Base-by-base conservation (phyloP, 768 basidiomycete genomes). In the Coprinellus micaceus region DNA sequence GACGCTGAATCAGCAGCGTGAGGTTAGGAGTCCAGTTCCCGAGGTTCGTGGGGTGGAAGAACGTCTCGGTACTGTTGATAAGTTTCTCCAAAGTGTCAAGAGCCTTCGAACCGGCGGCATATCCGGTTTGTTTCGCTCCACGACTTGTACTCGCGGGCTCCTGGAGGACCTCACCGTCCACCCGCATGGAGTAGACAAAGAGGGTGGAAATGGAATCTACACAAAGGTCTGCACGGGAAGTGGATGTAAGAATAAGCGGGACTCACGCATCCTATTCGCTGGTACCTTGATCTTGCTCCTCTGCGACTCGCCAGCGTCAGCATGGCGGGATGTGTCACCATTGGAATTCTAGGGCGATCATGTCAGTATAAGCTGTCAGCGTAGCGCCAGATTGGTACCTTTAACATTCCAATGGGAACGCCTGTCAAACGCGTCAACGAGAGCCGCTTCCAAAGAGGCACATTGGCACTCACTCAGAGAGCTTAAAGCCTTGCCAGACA, bases 11-110 rank as follows among this genome's bases (percentile, higher is more conserved):
- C 69, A 94, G 91, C 9, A 75, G 76, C 1, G 84, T 85, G 48
- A 88, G 72, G 85, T 88, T 48, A 53, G 81, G 67, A 3, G 91
- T 88, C 91, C 94, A 97, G 28, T 79, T 74, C 3, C 95, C 95
- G 28, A 86, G 85, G 66, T 97, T 97, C 3, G 91, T 91, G 1
- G 96, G 96, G 69, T 98, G 96, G 73, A 98, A 98, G 76, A 89
- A 96, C 0, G 88, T 85, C 66, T 98, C 96, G 5, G 89, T 91
- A 63, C 91, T 94, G 13, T 91, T 95, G 58, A 98, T 83, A 40
- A 98, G 73, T 61, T 86, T 86, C 62, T 91, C 90, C 25, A 98
- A 75, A 13, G 91, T 86, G 63, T 96, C 92, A 57, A 98, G 77
- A 19, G 94, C 91, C 65, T 82, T 89, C 2, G 89, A 94, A 15